These are phyloP conservation scores for Paracoccidioides brasiliensis DNA, from an alignment of 2,329 filamentous ascomycete species.

Conservation along the genomic window DNA sequence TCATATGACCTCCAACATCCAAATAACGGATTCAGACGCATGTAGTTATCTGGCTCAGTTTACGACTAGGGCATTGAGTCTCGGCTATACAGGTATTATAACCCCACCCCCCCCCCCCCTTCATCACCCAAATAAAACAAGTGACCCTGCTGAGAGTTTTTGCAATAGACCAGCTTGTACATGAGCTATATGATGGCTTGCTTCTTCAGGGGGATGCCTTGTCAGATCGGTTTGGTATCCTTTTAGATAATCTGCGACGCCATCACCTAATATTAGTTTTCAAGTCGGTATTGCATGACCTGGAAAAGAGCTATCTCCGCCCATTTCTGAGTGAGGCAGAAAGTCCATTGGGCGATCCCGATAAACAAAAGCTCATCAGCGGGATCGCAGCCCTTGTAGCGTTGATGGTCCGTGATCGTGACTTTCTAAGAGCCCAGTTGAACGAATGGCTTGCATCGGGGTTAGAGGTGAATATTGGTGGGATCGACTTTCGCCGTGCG, in stretches of 20 bases:
- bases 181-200: conserved; percentile 27
- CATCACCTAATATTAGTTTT: conserved; percentile 37
- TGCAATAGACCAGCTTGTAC: conserved; percentile 27
- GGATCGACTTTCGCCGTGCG: conserved; percentile 53
- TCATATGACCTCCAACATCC: conserved; percentile 31
- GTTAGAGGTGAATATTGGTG: conserved; percentile 52
- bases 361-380: conserved; percentile 30
- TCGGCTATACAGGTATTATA: conserved; percentile 57
- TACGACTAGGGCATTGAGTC: conserved; percentile 46
- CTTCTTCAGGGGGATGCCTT: conserved; percentile 20
- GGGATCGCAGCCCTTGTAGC: conserved; percentile 47
- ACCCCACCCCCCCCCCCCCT: too few relatives aligned
- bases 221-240: conserved; percentile 20
- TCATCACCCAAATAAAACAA: neutral
- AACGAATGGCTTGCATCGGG: conserved; percentile 52
- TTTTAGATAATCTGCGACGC: conserved; percentile 32
- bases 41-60: conserved; percentile 32
- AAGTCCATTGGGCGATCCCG: conserved; percentile 1
- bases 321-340: conserved; percentile 9
- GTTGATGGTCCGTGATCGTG: conserved; percentile 36
- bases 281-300: conserved; percentile 33
- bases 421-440: conserved; percentile 41
- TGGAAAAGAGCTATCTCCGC: conserved; percentile 29
- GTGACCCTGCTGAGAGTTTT: conserved; percentile 7
- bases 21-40: conserved; percentile 18